Evolutionary conservation across 148 eudicot genomes (phyloP).

Genomic region (Vaccinium corymbosum): DNA sequence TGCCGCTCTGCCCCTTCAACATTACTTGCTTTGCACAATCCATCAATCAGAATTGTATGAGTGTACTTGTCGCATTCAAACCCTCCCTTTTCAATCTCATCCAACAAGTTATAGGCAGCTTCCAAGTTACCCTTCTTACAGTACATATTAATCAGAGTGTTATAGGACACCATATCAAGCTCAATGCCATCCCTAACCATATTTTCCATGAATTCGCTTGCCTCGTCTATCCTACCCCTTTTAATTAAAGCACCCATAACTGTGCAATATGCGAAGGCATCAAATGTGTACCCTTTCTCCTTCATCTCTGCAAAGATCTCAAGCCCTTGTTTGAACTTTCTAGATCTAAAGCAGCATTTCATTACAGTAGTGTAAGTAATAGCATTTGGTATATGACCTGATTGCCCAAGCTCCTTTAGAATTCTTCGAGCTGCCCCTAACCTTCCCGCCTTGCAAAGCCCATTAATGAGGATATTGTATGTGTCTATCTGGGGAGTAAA

Average conservation of each 20-base stretch:
- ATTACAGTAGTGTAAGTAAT: constrained; percentile 78
- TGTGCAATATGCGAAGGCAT: constrained; percentile 85
- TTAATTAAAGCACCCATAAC: constrained; percentile 66
- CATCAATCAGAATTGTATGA: constrained; percentile 78
- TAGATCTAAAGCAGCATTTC: constrained; percentile 69
- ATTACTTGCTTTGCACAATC: constrained; percentile 76
- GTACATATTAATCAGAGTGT: constrained; percentile 66
- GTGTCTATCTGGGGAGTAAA: constrained; percentile 58
- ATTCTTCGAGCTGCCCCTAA: constrained; percentile 46
- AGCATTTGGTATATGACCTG: constrained; percentile 57
- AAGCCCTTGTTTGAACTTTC: constrained; percentile 57
- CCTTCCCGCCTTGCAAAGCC: constrained; percentile 65
- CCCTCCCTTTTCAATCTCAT: constrained; percentile 55
- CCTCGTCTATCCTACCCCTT: constrained; percentile 50
- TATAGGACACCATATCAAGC: constrained; percentile 63
- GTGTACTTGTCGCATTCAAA: constrained; percentile 64
- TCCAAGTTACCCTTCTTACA: constrained; percentile 66
- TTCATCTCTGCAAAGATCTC: constrained; percentile 74
- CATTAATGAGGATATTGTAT: constrained; percentile 74
- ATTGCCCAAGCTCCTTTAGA: constrained; percentile 54
- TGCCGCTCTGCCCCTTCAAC: constrained; percentile 55
- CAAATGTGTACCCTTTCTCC: constrained; percentile 71
- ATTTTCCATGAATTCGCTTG: constrained; percentile 47
- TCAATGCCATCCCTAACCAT: constrained; percentile 64
- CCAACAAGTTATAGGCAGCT: constrained; percentile 50